Percentiles rank a stretch among this genome's conserved stretches.
These are phyloP conservation scores for Abrus precatorius DNA, from an alignment of 306 rosid species.

Conservation along the genomic window DNA sequence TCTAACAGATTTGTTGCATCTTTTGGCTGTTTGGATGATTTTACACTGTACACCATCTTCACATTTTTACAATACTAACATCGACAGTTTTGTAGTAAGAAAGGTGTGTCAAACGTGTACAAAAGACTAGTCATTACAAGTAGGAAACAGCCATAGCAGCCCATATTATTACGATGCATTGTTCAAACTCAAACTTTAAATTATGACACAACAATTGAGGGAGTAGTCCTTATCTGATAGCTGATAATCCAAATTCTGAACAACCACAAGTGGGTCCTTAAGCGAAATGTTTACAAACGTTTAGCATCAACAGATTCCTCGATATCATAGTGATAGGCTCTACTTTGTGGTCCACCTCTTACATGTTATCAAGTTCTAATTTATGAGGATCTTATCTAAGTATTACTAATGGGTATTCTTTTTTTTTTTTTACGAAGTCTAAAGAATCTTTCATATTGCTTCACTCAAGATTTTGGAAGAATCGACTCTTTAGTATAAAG, in stretches of 20 bases:
- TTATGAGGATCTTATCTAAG: not conserved
- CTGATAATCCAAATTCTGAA: slow-evolving; percentile 37
- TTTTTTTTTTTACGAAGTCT: slow-evolving; percentile 4
- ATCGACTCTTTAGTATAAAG: slow-evolving; percentile 32
- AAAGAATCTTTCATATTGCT: slow-evolving; percentile 35
- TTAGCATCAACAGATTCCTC: slow-evolving; percentile 26
- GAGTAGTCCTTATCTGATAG: slow-evolving; percentile 34
- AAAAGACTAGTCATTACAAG: slow-evolving; percentile 26
- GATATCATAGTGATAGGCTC: not conserved
- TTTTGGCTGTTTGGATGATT: not conserved
- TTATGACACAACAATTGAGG: slow-evolving; percentile 36
- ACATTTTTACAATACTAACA: not conserved
- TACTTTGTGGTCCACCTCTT: slow-evolving; percentile 39
- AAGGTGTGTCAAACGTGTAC: slow-evolving; percentile 24
- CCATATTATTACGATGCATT: slow-evolving; percentile 16
- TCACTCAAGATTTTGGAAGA: slow-evolving; percentile 30
- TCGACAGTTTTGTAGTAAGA: not conserved
- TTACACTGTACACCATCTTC: slow-evolving; percentile 2
- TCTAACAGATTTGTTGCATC: not conserved
- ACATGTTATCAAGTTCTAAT: not conserved
- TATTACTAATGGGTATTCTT: not conserved
- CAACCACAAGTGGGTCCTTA: slow-evolving; percentile 43
- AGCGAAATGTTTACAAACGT: slow-evolving; percentile 26
- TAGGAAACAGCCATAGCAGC: not conserved
- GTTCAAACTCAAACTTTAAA: slow-evolving; percentile 31